Percentiles rank a stretch among this genome's conserved stretches.
phyloP scores from a whole-genome alignment of 2,329 filamentous ascomycete species.

The Clarireedia paspali region DNA sequence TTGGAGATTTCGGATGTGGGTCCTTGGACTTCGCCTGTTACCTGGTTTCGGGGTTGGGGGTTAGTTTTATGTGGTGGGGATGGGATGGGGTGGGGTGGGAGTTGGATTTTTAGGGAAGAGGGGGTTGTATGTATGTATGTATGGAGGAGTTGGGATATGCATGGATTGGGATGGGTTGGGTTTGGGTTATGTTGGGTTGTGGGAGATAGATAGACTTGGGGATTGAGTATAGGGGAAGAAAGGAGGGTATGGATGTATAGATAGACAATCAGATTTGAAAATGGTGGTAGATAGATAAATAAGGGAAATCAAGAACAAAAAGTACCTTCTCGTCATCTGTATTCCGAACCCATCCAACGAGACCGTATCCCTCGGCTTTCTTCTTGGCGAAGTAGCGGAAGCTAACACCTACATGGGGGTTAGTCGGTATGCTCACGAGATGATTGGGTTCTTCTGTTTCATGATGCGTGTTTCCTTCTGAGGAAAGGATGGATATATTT shows the following conservation, averaged over 20 bases:
- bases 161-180: no score
- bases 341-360: constrained; percentile 58
- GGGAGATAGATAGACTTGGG: no score
- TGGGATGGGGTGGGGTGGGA: no score
- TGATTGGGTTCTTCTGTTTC: no score
- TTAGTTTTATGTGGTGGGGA: no score
- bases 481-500: not conserved
- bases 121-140: no score
- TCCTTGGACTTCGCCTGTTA: constrained; percentile 85
- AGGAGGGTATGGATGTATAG: not conserved
- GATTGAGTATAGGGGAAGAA: not conserved
- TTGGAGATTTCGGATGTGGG: constrained; percentile 53
- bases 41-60: constrained; percentile 40
- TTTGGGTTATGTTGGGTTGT: no score
- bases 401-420: not conserved
- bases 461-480: not conserved
- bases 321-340: constrained; percentile 46
- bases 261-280: not conserved
- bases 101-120: no score
- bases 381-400: constrained; percentile 43
- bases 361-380: constrained; percentile 39
- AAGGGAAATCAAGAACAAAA: not conserved
- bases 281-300: not conserved
- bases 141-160: no score
- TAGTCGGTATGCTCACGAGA: not conserved